Evolutionary conservation across 116 monocot species (phyloP), one percentile per base, ranked within the genome.

Genomic region (Papilionanthe hybrid): DNA sequence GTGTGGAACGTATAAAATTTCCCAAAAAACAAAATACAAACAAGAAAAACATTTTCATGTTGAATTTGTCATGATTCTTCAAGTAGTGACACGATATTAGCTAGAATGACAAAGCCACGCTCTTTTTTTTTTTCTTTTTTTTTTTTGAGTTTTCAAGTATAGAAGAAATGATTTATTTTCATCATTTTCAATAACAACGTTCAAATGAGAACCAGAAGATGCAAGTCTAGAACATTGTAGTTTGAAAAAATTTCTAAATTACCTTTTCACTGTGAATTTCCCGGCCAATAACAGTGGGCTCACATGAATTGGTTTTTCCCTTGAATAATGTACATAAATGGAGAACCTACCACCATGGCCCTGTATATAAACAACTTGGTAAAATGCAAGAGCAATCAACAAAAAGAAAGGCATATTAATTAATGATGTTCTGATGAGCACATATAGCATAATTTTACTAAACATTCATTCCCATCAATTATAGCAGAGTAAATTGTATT

Each of bases 271-370:
- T 86, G 29, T 41, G 86, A 49, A 86, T 77, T 45, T 86, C 79
- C 68, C 76, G 79, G 53, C 79, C 86, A 79, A 60, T 72, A 86
- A 86, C 65, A 86, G 71, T 13, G 86, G 76, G 57, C 86, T 86
- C 60, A 30, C 80, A 56, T 86, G 86, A 63, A 55, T 78, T 80
- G 83, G 86, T 58, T 86, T 86, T 75, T 82, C 83, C 49, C 74
- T 79, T 29, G 86, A 86, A 63, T 80, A 76, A 78, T 86, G 86
- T 37, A 86, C n/a, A 80, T 86, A 86, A 76, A 86, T 86, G 77
- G 83, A 83, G 63, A 72, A 86, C 53, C 79, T 80, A 47, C 75
- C 86, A 45, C 80, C 80, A 83, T 86, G 72, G 10, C 86, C 86
- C 86, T 86, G 76, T 42, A 77, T 69, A 72, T 72, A 63, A 4